A percentile compares a stretch with the other conserved stretches of the same genome.
Evolutionary conservation across 768 basidiomycete species (phyloP).

Genomic region (Inosperma sp.): DNA sequence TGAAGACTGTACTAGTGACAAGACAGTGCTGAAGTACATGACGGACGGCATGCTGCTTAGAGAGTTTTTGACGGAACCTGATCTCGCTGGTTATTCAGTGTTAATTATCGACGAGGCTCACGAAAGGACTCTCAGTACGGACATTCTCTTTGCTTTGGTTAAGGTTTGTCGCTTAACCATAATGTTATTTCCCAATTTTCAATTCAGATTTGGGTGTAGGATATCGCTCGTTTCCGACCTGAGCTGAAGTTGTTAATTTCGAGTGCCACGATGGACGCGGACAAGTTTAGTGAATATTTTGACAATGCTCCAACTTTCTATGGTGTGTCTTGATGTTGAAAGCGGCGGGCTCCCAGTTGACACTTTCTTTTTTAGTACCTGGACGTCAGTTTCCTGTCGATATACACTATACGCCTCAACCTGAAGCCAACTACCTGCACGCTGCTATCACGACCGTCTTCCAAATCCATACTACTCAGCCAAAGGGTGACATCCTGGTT

Average conservation of each 20-base stretch:
- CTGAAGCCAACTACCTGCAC: slow-evolving; percentile 98
- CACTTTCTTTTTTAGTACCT: slow-evolving; percentile 56
- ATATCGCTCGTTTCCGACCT: slow-evolving; percentile 94
- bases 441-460: slow-evolving; percentile 98
- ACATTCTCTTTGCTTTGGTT: slow-evolving; percentile 96
- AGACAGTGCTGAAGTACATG: slow-evolving; percentile 99
- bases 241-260: slow-evolving; percentile 93
- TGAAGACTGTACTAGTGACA: slow-evolving; percentile 99
- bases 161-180: slow-evolving; percentile 64
- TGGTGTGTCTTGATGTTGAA: slow-evolving; percentile 43
- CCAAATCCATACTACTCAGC: slow-evolving; percentile 98
- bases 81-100: slow-evolving; percentile 90
- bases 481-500: slow-evolving; percentile 94
- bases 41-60: slow-evolving; percentile 98
- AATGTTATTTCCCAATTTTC: slow-evolving; percentile 4
- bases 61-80: slow-evolving; percentile 96
- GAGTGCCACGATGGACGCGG: slow-evolving; percentile 94
- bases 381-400: slow-evolving; percentile 97
- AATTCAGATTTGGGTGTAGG: slow-evolving; percentile 42
- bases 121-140: slow-evolving; percentile 95
- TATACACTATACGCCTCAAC: slow-evolving; percentile 98
- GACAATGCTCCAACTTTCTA: slow-evolving; percentile 95
- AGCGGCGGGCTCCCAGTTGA: neutral
- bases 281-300: slow-evolving; percentile 97
- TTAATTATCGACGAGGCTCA: slow-evolving; percentile 99